Base-by-base conservation (phyloP, 2,329 filamentous ascomycete species). In the Cordyceps farinosa region DNA sequence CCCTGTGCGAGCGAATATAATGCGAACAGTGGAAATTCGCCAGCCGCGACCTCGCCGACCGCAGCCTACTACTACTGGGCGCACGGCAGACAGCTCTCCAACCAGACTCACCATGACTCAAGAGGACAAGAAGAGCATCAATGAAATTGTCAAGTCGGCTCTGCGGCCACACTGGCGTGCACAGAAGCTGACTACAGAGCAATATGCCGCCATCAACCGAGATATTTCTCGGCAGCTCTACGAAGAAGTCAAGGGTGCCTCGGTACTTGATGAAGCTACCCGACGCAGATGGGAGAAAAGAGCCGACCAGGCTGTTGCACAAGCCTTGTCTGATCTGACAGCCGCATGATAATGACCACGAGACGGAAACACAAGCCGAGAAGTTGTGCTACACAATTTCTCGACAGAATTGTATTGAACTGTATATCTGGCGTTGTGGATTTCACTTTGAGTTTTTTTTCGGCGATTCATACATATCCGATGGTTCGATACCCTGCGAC, bases 121-220 rank as follows among this genome's bases (percentile, higher is more conserved):
- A 30, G 88, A 91, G 66, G 90, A 91, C 66, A 99, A 99, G 75
- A 88, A 91, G 68, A 92, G 88, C 71, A 90, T 99, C 67, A 94
- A 92, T 73, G 88, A 88, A 69, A 92, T 98, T 77, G 95, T 98
- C 69, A 90, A 91, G 67, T 81, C 84, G 48, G 91, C 90, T 6
- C 80, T 99, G 50, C 90, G 91, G 69, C 92, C 93, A 38, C 85
- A 92, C 67, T 98, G 94, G 81, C 85, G 88, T 66, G 89, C 89
- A 48, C 88, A 90, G 69, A 85, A 89, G 66, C 84, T 98, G 66
- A 92, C 88, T 22, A 91, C 92, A 68, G 91, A 97, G 65, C 90
- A 97, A 75, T 99, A 96, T 74, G 94, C 91, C 3, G 87, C 87
- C 63, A 97, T 98, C 76, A 98, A 98, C 73, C 88, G 92, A 66